A percentile compares a stretch with the other conserved stretches of the same genome.
phyloP scores from a whole-genome alignment of 169 alveolate genomes.

The Eimeria necatrix region DNA sequence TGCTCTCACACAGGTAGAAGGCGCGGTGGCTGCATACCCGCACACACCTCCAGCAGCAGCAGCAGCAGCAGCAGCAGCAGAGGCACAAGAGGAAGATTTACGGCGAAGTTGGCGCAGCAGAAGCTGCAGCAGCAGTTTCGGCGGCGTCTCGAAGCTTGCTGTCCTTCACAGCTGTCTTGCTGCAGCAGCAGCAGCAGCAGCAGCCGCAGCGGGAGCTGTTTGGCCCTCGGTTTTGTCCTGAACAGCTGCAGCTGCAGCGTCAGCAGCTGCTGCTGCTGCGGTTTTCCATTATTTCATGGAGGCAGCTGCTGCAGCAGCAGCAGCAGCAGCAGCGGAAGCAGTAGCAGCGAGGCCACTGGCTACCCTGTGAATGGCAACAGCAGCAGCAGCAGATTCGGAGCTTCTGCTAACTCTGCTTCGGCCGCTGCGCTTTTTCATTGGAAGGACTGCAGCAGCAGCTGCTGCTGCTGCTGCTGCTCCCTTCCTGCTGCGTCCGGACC shows the following conservation, averaged over 20 bases:
- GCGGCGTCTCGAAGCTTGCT: not conserved
- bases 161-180: not conserved
- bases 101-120: too few species aligned
- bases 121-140: too few species aligned
- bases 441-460: too few species aligned
- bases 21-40: too few species aligned
- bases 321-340: not conserved
- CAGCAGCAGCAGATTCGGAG: not conserved
- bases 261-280: conserved; percentile 5
- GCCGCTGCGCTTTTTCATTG: not conserved
- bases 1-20: not conserved
- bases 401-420: not conserved
- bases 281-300: not conserved
- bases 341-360: not conserved
- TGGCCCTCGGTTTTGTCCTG: not conserved
- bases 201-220: not conserved
- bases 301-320: conserved; percentile 41
- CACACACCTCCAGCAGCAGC: too few species aligned
- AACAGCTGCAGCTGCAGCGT: conserved; percentile 2
- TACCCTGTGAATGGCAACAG: not conserved
- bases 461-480: too few species aligned
- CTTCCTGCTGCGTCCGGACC: too few species aligned
- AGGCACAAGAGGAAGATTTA: too few species aligned
- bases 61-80: too few species aligned
- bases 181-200: not conserved